phyloP scores from a whole-genome alignment of 331 rosid species.

The Rhamnella rubrinervis region DNA sequence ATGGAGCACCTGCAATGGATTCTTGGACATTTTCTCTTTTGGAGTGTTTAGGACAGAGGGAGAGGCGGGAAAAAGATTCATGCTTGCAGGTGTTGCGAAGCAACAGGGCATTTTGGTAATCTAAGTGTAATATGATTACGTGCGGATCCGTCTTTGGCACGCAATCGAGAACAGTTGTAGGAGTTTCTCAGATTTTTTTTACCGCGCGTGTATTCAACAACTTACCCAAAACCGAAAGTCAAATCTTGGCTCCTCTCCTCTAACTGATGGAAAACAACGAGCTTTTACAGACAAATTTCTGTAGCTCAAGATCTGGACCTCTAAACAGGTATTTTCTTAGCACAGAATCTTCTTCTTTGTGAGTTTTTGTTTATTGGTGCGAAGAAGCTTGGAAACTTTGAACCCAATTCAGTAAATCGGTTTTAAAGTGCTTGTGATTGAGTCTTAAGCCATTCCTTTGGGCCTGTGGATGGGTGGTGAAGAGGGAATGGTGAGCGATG shows the following conservation, averaged over 20 bases:
- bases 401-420: constrained; percentile 8
- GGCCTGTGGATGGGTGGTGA: constrained; percentile 46
- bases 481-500: constrained; percentile 41
- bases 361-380: background rate
- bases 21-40: constrained; percentile 49
- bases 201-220: background rate
- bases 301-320: background rate
- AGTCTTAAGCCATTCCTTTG: background rate
- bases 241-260: background rate
- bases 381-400: constrained; percentile 8
- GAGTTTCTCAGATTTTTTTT: too few relatives aligned
- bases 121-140: too few relatives aligned
- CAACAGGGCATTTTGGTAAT: too few relatives aligned
- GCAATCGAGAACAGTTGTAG: too few relatives aligned
- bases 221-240: background rate
- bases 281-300: background rate
- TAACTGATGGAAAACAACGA: background rate
- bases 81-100: too few relatives aligned
- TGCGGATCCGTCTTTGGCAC: too few relatives aligned
- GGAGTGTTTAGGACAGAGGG: too few relatives aligned
- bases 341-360: background rate
- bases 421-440: background rate
- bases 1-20: constrained; percentile 51
- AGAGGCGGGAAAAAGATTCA: too few relatives aligned
- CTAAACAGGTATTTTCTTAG: constrained; percentile 25